Percentiles rank a stretch among this genome's conserved stretches.
These are phyloP conservation scores for Cyclotella cryptica DNA, from an alignment of 108 stramenopile species.

Conservation along the genomic window DNA sequence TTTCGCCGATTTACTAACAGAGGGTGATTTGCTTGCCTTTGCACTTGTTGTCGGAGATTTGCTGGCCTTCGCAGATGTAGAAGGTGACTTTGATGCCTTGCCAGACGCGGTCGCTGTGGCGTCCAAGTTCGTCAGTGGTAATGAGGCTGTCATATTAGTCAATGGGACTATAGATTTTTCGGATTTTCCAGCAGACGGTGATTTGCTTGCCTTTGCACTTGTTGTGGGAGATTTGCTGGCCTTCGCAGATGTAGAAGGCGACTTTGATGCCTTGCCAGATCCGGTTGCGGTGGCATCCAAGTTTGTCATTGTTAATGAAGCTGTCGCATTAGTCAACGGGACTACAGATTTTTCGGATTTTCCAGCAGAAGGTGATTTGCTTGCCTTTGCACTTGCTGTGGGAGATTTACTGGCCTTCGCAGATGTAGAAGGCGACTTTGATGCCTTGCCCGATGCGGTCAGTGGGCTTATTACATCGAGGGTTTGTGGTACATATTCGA, in stretches of 20 bases:
- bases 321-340: too few species aligned
- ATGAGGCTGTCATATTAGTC: too few species aligned
- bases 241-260: neutral
- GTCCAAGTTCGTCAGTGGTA: neutral
- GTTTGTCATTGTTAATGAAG: too few species aligned
- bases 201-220: conserved; percentile 1
- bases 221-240: neutral
- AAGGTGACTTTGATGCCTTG: too few species aligned
- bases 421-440: conserved; percentile 1
- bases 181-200: neutral
- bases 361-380: neutral
- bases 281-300: neutral
- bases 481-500: neutral
- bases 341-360: too few species aligned
- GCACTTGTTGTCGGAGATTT: conserved; percentile 4
- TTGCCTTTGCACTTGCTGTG: neutral
- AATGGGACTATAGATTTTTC: too few species aligned
- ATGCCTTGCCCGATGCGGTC: neutral
- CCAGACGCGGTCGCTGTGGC: neutral
- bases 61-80: neutral
- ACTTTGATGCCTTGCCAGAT: neutral
- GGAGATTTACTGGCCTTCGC: neutral
- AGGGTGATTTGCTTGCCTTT: neutral
- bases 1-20: neutral
- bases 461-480: neutral